Base-by-base conservation (phyloP, 2,329 filamentous ascomycete genomes). In the Cercospora berteroae region DNA sequence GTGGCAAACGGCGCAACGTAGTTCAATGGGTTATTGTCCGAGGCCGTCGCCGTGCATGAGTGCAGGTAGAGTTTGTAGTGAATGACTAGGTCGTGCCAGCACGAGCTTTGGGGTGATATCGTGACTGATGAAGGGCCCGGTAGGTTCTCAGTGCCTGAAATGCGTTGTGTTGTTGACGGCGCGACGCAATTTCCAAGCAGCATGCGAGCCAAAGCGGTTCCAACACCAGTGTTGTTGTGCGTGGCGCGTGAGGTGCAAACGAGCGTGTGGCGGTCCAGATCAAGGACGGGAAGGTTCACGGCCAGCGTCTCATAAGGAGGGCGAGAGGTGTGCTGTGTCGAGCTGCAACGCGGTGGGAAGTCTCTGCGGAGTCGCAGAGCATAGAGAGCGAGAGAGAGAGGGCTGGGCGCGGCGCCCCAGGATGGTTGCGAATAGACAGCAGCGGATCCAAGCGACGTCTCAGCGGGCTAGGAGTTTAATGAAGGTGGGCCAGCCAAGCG, bases 1-100 rank as follows among this genome's bases (percentile, higher is more conserved):
- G 55, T 58, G 18, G 55, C 29, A 20, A 29, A 31, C 27, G 55
- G 25, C 39, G 31, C 33, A 52, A 20, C 48, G 52, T 10, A 25
- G 57, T 18, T 25, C 25, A 60, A 18, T 18, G 36, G 23, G 18
- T 60, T 52, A 55, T 36, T 60, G 39, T 52, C 23, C 18, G 25
- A 23, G 20, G 18, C 12, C 20, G 36, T 52, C 12, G 42, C 18
- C 23, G 52, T 59, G 62, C 56, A 52, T 59, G 55, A 12, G 50
- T 42, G 48, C 60, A 36, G 44, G 8, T 27, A 25, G 50, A 31
- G 36, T 59, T 44, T 29, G 64, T 31, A 61, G 65, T 63, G 65
- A 67, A 63, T 60, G 65, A 25, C n/a, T 52, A 33, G 65, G 36
- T 60, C 60, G 65, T 67, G 65, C 65, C 65, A 60, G 60, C 65